A percentile compares a stretch with the other conserved stretches of the same genome.
These are phyloP conservation scores for Schwanniomyces yamadae DNA, from an alignment of 805 yeast genomes.

Conservation along the genomic window DNA sequence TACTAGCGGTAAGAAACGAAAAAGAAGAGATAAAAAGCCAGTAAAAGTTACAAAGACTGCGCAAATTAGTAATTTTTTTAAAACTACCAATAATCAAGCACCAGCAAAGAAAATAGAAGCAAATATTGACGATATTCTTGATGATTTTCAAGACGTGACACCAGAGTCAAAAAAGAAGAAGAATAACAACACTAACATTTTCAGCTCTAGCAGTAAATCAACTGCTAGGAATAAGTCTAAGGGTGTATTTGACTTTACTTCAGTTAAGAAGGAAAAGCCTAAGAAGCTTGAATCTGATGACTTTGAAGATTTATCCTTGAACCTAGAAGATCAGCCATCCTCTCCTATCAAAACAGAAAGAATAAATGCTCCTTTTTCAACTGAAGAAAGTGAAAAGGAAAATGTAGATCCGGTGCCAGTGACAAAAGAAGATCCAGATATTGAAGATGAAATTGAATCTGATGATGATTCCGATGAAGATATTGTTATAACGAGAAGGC, in stretches of 20 bases:
- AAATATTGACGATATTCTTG: constrained; percentile 65
- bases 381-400: constrained; percentile 12
- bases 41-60: constrained; percentile 42
- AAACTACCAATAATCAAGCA: constrained; percentile 25
- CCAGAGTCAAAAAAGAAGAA: constrained; percentile 17
- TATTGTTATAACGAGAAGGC: constrained; percentile 52
- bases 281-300: constrained; percentile 26
- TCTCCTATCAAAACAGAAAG: constrained; percentile 33
- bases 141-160: constrained; percentile 42
- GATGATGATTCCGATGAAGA: constrained; percentile 57
- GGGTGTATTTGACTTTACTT: constrained; percentile 23
- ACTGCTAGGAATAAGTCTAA: constrained; percentile 15
- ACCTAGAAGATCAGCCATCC: constrained; percentile 28
- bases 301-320: constrained; percentile 24
- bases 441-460: constrained; percentile 23
- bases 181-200: constrained; percentile 11
- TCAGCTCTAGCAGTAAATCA: constrained; percentile 20
- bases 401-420: constrained; percentile 10
- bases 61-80: constrained; percentile 54
- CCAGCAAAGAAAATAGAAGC: constrained; percentile 44
- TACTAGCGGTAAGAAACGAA: constrained; percentile 17
- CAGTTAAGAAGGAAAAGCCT: constrained; percentile 18
- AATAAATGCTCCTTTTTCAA: constrained; percentile 3
- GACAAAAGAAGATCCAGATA: constrained; percentile 1
- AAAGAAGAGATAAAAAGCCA: constrained; percentile 31